Percentiles rank a stretch among this genome's conserved stretches.
These are phyloP conservation scores for Tricholoma furcatifolium DNA, from an alignment of 768 basidiomycete genomes.

Conservation along the genomic window DNA sequence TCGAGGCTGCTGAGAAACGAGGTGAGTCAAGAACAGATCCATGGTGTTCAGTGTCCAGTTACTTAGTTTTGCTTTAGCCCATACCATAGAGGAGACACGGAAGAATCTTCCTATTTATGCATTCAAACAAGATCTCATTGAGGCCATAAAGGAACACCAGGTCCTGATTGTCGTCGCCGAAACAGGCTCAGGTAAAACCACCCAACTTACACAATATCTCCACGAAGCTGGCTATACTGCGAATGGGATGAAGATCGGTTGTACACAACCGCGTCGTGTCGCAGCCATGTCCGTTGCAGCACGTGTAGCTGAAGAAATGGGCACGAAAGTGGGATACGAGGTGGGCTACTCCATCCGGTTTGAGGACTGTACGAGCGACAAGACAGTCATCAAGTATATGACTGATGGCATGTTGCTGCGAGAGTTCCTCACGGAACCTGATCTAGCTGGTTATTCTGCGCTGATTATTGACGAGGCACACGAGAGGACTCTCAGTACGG, in stretches of 20 bases:
- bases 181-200: constrained; percentile 98
- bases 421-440: constrained; percentile 97
- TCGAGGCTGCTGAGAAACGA: constrained; percentile 88
- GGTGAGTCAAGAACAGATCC: constrained; percentile 59
- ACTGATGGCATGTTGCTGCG: constrained; percentile 98
- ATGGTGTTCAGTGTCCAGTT: constrained; percentile 2
- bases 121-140: constrained; percentile 85
- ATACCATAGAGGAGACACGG: constrained; percentile 89
- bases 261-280: constrained; percentile 97
- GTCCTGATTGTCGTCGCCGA: constrained; percentile 98
- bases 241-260: constrained; percentile 85
- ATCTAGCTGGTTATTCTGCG: constrained; percentile 91
- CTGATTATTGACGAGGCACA: constrained; percentile 99
- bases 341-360: constrained; percentile 99
- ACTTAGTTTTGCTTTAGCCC: constrained; percentile 44
- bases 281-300: constrained; percentile 99
- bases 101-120: constrained; percentile 91
- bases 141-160: constrained; percentile 88
- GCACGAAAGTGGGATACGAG: constrained; percentile 93
- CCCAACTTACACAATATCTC: constrained; percentile 96
- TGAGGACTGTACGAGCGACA: constrained; percentile 99
- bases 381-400: constrained; percentile 99
- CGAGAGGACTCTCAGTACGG: constrained; percentile 95
- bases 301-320: constrained; percentile 99
- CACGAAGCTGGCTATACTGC: constrained; percentile 96